Conservation (phyloP, 305 asterid genomes). For the Solanum aculeatissimum region DNA sequence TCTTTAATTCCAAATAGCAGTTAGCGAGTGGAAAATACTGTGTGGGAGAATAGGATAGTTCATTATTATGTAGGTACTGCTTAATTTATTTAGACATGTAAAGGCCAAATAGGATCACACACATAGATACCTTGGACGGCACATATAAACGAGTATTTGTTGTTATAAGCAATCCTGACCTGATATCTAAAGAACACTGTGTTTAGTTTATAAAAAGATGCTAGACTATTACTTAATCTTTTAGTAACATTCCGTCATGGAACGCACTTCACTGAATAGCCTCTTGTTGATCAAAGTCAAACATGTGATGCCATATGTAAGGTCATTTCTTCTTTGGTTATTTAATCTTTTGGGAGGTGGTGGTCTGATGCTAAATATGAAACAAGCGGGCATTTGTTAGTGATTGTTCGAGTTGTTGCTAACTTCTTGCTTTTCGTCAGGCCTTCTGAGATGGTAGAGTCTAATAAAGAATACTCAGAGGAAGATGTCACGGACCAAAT, state of each 20-base stretch:
- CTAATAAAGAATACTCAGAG: constrained; percentile 57
- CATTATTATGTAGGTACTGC: not conserved
- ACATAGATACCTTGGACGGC: not conserved
- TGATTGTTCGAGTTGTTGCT: not conserved
- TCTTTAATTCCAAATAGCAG: not conserved
- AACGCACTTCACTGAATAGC: not conserved
- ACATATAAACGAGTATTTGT: not conserved
- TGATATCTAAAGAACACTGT: not conserved
- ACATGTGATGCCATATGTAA: not conserved
- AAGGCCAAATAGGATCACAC: not conserved
- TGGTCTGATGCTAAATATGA: not conserved
- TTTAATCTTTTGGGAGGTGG: not conserved
- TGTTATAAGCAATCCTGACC: not conserved
- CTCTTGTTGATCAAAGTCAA: not conserved
- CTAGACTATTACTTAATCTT: not conserved
- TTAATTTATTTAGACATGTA: not conserved
- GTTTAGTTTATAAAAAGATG: not conserved
- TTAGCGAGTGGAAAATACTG: not conserved
- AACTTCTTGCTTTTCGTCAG: constrained; percentile 22
- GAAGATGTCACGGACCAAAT: constrained; percentile 74
- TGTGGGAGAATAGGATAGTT: not conserved
- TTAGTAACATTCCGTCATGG: not conserved
- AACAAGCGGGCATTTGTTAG: not conserved
- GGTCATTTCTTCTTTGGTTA: not conserved
- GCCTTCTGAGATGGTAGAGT: constrained; percentile 73